phyloP scores from a whole-genome alignment of 2,329 filamentous ascomycete genomes.

The Tolypocladium endophyticum region DNA sequence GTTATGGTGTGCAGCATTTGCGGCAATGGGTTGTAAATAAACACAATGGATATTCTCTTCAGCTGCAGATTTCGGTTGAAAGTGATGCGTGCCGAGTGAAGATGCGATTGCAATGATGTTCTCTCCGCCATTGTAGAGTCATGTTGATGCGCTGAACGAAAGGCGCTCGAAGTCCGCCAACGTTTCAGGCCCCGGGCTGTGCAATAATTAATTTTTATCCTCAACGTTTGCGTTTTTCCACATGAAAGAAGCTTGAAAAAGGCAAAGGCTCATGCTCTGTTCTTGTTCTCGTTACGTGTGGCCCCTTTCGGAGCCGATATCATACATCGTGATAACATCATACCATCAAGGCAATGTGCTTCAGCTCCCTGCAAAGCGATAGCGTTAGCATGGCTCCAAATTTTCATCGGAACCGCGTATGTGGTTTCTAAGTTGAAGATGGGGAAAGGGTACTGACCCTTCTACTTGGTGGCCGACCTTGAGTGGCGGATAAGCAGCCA shows the following conservation, averaged over 20 bases:
- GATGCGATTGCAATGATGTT: neutral
- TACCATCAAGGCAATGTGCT: constrained; percentile 42
- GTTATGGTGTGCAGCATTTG: neutral
- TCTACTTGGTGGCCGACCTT: constrained; percentile 52
- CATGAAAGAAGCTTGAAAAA: no score
- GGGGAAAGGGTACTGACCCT: constrained; percentile 27
- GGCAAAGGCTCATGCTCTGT: neutral
- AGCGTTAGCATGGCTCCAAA: neutral
- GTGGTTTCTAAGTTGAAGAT: neutral
- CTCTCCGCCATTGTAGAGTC: neutral
- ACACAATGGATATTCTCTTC: neutral
- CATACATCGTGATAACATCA: constrained; percentile 11
- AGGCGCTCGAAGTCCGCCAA: neutral
- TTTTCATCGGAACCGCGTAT: no score
- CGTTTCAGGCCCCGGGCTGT: neutral
- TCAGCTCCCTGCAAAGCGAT: constrained; percentile 31
- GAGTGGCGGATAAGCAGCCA: constrained; percentile 36
- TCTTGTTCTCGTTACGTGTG: neutral
- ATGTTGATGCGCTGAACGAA: no score
- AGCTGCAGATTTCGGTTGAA: neutral
- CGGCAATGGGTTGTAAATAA: neutral
- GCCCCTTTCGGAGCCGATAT: neutral
- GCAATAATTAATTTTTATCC: neutral
- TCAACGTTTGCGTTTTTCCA: neutral
- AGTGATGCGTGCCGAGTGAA: neutral